Base-by-base conservation (phyloP, 768 basidiomycete species). In the Trametes sanguinea region DNA sequence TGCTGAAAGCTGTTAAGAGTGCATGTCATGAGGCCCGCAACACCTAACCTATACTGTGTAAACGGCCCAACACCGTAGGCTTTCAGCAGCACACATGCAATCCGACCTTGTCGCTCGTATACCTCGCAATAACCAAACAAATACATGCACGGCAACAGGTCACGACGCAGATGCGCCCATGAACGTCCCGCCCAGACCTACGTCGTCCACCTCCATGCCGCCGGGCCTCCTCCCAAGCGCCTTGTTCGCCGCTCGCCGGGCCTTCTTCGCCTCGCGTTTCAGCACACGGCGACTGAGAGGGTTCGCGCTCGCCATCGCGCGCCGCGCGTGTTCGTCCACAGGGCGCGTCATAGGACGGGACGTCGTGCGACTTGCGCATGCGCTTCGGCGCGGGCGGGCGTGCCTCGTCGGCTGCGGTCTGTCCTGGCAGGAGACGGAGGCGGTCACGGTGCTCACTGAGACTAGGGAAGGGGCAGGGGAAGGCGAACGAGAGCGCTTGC, bases 181-280 rank as follows among this genome's bases (percentile, higher is more conserved):
- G 58, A 68, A 68, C 39, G 64, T 68, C 16, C 46, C 59, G 13
- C 40, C 64, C 47, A 66, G 37, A 14, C 62, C 62, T 6, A 63
- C 67, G 40, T 70, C 71, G 35, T 74, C 73, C 13, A 77, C 67
- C 35, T 75, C 75, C 78, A 80, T 76, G 5, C 70, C 67, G 2
- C 33, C 62, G 33, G 27, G 6, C 16, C 40, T 52, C 57, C 46
- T 32, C 17, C 52, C 53, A 6, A 53, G 57, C 50, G 55, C 68
- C 54, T 74, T 73, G 39, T 77, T 77, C 43, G 78, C 80, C 4
- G 81, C 80, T 70, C 84, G 85, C 67, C 84, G 78, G 40, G 81
- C 83, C 65, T 78, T 77, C 77, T 89, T 91, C 51, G 83, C 81
- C 47, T 85, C 87, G 69, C 76, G 81, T 76, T 89, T 90, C 67